Evolutionary conservation across 2,329 filamentous ascomycete genomes (phyloP), one percentile per base, ranked within the genome.

Genomic region (Ascomycota sp.): DNA sequence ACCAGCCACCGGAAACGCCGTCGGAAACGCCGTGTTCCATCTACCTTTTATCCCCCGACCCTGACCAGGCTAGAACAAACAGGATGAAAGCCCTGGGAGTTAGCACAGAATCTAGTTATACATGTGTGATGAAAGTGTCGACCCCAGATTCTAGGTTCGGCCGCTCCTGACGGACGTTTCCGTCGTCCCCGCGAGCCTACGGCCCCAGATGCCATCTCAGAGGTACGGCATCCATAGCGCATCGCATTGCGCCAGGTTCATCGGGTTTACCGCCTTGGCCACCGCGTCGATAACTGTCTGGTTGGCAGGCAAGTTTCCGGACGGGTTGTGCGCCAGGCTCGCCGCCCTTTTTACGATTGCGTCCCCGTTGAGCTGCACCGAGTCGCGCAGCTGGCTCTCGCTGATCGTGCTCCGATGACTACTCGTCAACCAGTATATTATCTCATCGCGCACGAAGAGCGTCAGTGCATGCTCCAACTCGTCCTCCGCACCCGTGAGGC

Each of bases 211-310:
- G 4, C 4, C 8, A 4, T 22, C 35, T 54, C 62, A 95, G 46
- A 95, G 58, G 59, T 92, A 98, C 17, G 82, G 76, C 86, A 95
- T 95, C 83, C 89, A 99, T 42, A 98, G 57, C 34, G 85, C 74
- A 61, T 98, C 89, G 45, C 79, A 85, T 52, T 80, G 69, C 27
- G 78, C 75, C 53, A 99, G 52, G 50, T 89, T 83, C 57, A 80
- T 73, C 2, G 89, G 89, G 53, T 93, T 91, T 11, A 92, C 85
- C 2, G 86, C 83, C 56, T 76, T 77, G n/a, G 79, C 79, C 36
- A 98, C 78, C 36, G 91, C 56, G 54, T 99, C 89, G 45, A 98
- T 86, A 20, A 93, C 82, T 25, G 86, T 95, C 63, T 99, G 89
- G 52, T 92, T 93, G 17, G 86, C 86, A 6, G 89, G 89, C 41